Conservation (phyloP, 1,284 basidiomycete genomes). For the Microbotryomycetes sp. region DNA sequence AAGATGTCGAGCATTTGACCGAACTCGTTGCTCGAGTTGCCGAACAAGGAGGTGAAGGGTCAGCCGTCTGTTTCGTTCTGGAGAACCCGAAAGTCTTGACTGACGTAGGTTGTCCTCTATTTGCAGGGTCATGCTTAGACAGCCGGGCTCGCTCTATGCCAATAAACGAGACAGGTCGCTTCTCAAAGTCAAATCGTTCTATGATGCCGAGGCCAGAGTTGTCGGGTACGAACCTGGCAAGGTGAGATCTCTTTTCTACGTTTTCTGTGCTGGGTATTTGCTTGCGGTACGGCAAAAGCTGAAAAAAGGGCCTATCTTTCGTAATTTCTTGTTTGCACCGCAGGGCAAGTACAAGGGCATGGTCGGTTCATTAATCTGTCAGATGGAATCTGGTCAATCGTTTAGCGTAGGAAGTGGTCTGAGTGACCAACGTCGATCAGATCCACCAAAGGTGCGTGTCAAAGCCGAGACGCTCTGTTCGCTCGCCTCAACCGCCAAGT, state of each 20-base stretch:
- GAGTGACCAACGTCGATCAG: constrained; percentile 27
- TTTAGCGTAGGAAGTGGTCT: constrained; percentile 56
- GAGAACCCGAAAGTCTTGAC: too few relatives aligned
- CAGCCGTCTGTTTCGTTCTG: constrained; percentile 4
- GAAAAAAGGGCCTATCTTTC: too few relatives aligned
- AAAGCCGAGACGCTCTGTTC: too few relatives aligned
- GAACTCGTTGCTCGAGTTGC: constrained; percentile 38
- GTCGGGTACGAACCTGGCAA: constrained; percentile 54
- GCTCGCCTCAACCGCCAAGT: too few relatives aligned
- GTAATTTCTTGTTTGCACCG: neutral
- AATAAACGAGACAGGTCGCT: constrained; percentile 50
- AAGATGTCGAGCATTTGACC: constrained; percentile 50
- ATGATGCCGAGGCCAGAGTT: constrained; percentile 59
- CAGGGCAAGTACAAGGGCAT: constrained; percentile 49
- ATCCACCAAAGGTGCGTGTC: constrained; percentile 22
- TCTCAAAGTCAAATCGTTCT: constrained; percentile 61
- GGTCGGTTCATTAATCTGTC: constrained; percentile 54
- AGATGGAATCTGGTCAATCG: constrained; percentile 55
- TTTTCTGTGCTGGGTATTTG: too few relatives aligned
- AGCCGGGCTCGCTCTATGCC: constrained; percentile 51
- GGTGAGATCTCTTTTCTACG: neutral
- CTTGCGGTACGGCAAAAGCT: too few relatives aligned
- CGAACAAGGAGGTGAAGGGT: constrained; percentile 59
- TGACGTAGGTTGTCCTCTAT: neutral
- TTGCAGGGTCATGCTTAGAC: constrained; percentile 53